Conservation (phyloP, 192 early-diverging fungal species). For the Lobosporangium transversale region DNA sequence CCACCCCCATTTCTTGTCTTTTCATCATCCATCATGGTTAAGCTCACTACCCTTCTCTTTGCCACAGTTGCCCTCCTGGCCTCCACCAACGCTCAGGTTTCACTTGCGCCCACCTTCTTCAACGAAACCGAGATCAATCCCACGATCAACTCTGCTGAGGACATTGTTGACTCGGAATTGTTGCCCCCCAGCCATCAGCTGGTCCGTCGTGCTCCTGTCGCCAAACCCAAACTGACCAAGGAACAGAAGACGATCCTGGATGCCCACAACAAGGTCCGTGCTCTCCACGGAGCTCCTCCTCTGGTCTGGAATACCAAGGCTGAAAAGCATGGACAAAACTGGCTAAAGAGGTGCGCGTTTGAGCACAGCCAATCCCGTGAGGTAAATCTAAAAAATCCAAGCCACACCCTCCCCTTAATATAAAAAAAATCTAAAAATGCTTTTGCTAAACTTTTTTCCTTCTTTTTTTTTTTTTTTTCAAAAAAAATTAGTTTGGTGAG, state of each 20-base stretch:
- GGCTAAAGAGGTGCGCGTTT: slow-evolving; percentile 54
- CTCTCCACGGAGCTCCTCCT: slow-evolving; percentile 44
- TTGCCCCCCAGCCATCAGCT: slow-evolving; percentile 20
- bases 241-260: slow-evolving; percentile 45
- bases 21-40: slow-evolving; percentile 23
- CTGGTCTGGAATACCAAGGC: slow-evolving; percentile 52
- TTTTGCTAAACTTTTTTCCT: background rate
- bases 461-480: slow-evolving; percentile 2
- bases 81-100: slow-evolving; percentile 24
- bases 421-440: too few relatives aligned
- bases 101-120: slow-evolving; percentile 1
- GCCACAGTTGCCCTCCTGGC: slow-evolving; percentile 42
- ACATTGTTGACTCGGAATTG: background rate
- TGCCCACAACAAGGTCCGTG: slow-evolving; percentile 55
- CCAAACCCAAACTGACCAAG: slow-evolving; percentile 6
- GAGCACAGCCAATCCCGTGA: slow-evolving; percentile 48
- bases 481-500: slow-evolving; percentile 47
- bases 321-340: slow-evolving; percentile 51
- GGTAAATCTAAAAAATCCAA: too few relatives aligned
- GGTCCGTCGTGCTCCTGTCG: slow-evolving; percentile 16
- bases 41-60: slow-evolving; percentile 46
- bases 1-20: background rate
- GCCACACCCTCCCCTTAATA: too few relatives aligned
- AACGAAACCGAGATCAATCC: background rate
- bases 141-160: background rate